Conservation (phyloP, 23 red algal species). For the Gracilaria domingensis region DNA sequence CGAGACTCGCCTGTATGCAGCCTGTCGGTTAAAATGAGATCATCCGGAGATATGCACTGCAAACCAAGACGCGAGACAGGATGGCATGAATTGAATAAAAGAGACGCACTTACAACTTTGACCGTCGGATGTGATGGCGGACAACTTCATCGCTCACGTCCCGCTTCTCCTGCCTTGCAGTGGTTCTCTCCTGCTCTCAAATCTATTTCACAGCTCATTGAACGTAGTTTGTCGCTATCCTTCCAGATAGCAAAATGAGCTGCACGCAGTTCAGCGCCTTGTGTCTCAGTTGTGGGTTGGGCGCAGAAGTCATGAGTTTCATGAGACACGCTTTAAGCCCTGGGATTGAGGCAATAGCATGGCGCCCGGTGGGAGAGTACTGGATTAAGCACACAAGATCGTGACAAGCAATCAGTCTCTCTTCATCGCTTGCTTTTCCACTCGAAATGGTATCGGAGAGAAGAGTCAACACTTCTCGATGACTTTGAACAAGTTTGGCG, state of each 20-base stretch:
- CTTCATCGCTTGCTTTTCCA: slow-evolving; percentile 1
- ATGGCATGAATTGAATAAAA: background rate
- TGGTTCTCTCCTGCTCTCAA: background rate
- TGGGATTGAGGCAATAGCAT: slow-evolving; percentile 33
- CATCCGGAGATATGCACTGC: background rate
- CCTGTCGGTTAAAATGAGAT: too few relatives aligned
- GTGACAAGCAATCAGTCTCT: slow-evolving; percentile 64
- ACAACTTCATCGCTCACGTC: background rate
- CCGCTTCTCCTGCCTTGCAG: background rate
- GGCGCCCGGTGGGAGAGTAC: slow-evolving; percentile 62
- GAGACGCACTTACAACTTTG: background rate
- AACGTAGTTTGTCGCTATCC: background rate
- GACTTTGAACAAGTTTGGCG: slow-evolving; percentile 56
- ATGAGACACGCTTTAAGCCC: slow-evolving; percentile 85
- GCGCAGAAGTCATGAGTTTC: slow-evolving; percentile 72
- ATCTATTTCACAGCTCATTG: background rate
- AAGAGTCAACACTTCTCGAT: slow-evolving; percentile 65
- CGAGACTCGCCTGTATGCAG: too few relatives aligned
- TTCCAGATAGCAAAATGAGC: slow-evolving; percentile 1
- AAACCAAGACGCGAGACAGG: background rate
- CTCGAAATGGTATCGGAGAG: slow-evolving; percentile 43
- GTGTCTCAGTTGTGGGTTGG: background rate
- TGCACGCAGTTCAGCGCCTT: slow-evolving; percentile 44
- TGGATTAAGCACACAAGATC: slow-evolving; percentile 82
- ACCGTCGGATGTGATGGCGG: background rate